Evolutionary conservation across 2,329 filamentous ascomycete species (phyloP), one percentile per base, ranked within the genome.

Genomic region (Fusarium verrucosum): DNA sequence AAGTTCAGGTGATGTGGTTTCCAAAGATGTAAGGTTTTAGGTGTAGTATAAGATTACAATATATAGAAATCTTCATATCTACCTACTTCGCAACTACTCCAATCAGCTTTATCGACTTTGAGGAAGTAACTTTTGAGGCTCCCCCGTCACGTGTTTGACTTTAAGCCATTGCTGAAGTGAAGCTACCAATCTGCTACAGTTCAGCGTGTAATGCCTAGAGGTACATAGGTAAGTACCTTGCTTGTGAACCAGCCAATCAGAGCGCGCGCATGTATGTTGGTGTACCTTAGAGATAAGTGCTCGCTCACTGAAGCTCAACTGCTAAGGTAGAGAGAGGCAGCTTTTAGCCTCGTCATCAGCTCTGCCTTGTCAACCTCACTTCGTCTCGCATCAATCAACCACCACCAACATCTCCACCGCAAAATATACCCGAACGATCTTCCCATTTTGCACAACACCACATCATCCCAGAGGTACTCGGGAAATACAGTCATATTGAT

Each of bases 341-440:
- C 80, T 80, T 78, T 75, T 78, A 81, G 82, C 82, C 81, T 84
- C 82, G 82, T 84, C 82, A 84, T 82, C 81, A 79, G 77, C 78
- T 76, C 73, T 72, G 65, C 69, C 66, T 71, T 70, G 55, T 58
- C 66, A 70, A 72, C 68, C 62, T 68, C 60, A 68, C 53, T 58
- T 47, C 45, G 42, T 49, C 55, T 59, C 28, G 54, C 38, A 47
- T 53, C 57, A 45, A 40, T 58, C 53, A 46, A 46, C 60, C 41
- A 55, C 62, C 53, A 67, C 49, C 52, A 63, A 68, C 60, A 65
- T 61, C 57, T 53, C 56, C 54, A 52, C 54, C 59, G 59, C 64
- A 57, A 70, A 25, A 68, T 58, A 70, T 66, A 69, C 62, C 59
- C 56, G 26, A 65, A 58, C 65, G 49, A 55, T 43, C 38, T 41